phyloP scores from a whole-genome alignment of 192 early-diverging fungal genomes.

The Coemansia sp. region DNA sequence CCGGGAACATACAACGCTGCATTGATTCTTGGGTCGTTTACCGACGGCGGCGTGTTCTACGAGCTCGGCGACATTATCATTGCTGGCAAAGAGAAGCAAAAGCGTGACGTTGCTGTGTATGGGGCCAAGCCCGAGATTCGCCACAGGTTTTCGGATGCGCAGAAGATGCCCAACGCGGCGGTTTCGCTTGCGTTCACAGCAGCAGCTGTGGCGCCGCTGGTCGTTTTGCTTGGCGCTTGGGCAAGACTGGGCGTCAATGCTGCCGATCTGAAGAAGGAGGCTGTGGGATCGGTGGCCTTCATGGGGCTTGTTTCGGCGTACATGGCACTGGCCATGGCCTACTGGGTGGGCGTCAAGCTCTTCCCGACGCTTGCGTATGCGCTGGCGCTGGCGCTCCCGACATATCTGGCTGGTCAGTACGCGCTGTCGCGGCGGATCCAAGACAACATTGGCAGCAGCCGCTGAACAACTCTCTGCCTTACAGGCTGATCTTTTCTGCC shows the following conservation, averaged over 20 bases:
- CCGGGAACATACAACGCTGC: constrained; percentile 34
- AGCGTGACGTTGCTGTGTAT: constrained; percentile 2
- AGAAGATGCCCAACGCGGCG: constrained; percentile 35
- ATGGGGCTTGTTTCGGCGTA: constrained; percentile 47
- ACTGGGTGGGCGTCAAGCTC: constrained; percentile 51
- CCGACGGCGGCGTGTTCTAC: constrained; percentile 32
- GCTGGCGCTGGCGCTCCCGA: constrained; percentile 50
- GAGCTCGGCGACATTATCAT: constrained; percentile 29
- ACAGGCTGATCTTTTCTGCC: too few relatives aligned
- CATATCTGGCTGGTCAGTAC: constrained; percentile 43
- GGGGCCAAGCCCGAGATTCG: constrained; percentile 36
- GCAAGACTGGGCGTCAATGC: constrained; percentile 41
- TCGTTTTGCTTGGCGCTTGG: constrained; percentile 31
- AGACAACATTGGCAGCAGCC: constrained; percentile 5
- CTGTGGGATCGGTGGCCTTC: constrained; percentile 27
- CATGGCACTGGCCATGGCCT: constrained; percentile 44
- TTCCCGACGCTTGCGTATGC: constrained; percentile 44
- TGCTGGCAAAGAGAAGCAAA: constrained; percentile 6
- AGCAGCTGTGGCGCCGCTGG: constrained; percentile 25
- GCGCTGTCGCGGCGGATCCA: constrained; percentile 45
- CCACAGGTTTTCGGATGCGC: constrained; percentile 48
- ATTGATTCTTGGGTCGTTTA: constrained; percentile 44
- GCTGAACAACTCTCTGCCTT: too few relatives aligned
- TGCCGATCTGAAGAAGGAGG: constrained; percentile 19
- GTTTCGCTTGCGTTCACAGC: constrained; percentile 40